A percentile compares a stretch with the other conserved stretches of the same genome.
Conservation (phyloP, 768 basidiomycete species). For the Kondoa malvinella region DNA sequence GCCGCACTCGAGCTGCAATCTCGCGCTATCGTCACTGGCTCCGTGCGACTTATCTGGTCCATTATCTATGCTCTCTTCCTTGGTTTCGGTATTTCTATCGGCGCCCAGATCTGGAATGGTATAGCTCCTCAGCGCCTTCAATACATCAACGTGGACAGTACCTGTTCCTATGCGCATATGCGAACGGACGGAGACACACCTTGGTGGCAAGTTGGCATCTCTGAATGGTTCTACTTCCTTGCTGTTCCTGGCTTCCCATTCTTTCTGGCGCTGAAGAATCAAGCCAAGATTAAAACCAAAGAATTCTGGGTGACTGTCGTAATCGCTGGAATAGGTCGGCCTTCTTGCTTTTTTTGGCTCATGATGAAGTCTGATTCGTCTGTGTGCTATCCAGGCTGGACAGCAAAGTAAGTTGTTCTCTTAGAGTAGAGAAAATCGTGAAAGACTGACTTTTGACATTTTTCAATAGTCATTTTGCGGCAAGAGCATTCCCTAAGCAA, state of each 20-base stretch:
- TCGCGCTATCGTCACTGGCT: conserved; percentile 65
- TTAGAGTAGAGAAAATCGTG: too few species aligned
- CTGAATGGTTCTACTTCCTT: conserved; percentile 44
- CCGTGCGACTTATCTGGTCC: conserved; percentile 57
- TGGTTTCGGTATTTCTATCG: conserved; percentile 67
- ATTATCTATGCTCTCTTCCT: conserved; percentile 46
- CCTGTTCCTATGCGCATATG: conserved; percentile 33
- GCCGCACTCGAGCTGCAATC: conserved; percentile 65
- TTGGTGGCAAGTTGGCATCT: conserved; percentile 61
- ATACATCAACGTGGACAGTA: conserved; percentile 44
- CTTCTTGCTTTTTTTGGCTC: too few species aligned
- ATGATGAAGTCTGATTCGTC: too few species aligned
- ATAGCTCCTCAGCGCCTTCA: conserved; percentile 31
- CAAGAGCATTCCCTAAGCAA: conserved; percentile 30
- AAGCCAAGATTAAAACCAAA: conserved; percentile 43
- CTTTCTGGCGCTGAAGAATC: conserved; percentile 49
- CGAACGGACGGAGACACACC: conserved; percentile 29
- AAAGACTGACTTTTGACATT: too few species aligned
- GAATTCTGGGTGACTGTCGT: conserved; percentile 40
- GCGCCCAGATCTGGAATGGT: conserved; percentile 49
- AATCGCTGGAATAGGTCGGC: conserved; percentile 52
- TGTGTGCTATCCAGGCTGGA: too few species aligned
- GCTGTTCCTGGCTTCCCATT: conserved; percentile 50
- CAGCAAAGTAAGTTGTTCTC: too few species aligned
- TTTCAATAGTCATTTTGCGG: conserved; percentile 55